Percentiles rank a stretch among this genome's conserved stretches.
These are phyloP conservation scores for Spatholobus suberectus DNA, from an alignment of 306 rosid species.

Conservation along the genomic window DNA sequence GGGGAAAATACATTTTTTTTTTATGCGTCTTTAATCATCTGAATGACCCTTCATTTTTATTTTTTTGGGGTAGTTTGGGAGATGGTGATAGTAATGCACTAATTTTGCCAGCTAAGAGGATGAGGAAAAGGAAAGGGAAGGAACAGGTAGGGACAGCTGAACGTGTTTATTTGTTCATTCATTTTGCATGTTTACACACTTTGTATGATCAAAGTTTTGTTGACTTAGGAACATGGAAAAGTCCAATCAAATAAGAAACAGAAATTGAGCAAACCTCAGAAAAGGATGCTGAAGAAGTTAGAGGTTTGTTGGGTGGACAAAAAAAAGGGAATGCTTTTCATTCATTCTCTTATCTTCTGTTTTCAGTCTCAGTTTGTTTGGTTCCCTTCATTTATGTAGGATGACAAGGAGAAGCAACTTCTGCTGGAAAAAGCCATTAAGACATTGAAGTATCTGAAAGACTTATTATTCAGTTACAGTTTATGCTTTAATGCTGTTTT, in stretches of 20 bases:
- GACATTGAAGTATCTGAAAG: constrained; percentile 64
- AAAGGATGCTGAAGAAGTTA: constrained; percentile 70
- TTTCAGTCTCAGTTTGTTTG: constrained; percentile 31
- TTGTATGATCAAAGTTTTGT: constrained; percentile 24
- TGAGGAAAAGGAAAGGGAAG: constrained; percentile 58
- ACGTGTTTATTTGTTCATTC: constrained; percentile 4
- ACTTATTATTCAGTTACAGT: not conserved
- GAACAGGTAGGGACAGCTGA: constrained; percentile 47
- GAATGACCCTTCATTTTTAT: not conserved
- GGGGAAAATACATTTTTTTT: not conserved
- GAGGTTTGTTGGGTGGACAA: constrained; percentile 58
- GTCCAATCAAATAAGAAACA: constrained; percentile 50
- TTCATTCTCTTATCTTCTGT: constrained; percentile 26
- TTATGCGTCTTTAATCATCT: not conserved
- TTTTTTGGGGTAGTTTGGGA: constrained; percentile 48
- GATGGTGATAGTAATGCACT: constrained; percentile 56
- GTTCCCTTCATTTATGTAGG: constrained; percentile 52
- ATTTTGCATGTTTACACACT: not conserved
- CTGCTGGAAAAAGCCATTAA: constrained; percentile 64
- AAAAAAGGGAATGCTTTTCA: constrained; percentile 13
- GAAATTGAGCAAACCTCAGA: constrained; percentile 74
- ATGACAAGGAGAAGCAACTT: constrained; percentile 67
- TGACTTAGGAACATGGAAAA: constrained; percentile 50
- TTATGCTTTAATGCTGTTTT: constrained; percentile 3
- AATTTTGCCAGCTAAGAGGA: constrained; percentile 48